These are phyloP conservation scores for Lactarius sp. DNA, from an alignment of 768 basidiomycete species.

Conservation along the genomic window DNA sequence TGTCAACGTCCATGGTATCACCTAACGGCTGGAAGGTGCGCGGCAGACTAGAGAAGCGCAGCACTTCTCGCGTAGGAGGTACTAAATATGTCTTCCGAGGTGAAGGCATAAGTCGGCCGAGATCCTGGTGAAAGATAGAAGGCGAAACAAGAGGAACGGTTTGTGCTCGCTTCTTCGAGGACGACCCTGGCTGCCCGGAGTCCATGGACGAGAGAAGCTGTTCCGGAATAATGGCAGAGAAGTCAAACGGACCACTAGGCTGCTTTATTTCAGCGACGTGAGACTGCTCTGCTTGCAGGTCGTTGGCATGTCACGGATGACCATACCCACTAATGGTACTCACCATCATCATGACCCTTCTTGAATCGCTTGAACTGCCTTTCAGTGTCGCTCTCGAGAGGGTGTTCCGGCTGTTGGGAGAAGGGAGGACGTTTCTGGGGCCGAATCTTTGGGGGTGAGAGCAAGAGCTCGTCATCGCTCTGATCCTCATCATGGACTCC, in stretches of 20 bases:
- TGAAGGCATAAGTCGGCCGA: conserved; percentile 15
- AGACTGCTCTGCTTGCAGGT: conserved; percentile 1
- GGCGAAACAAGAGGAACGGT: conserved; percentile 22
- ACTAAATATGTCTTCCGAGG: conserved; percentile 10
- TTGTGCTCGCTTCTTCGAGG: conserved; percentile 17
- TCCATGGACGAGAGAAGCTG: neutral
- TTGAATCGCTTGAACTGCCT: conserved; percentile 15
- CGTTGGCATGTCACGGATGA: neutral
- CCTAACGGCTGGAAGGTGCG: conserved; percentile 2
- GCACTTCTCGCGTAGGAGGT: conserved; percentile 13
- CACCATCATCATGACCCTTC: conserved; percentile 9
- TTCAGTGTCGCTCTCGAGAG: neutral
- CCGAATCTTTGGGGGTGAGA: conserved; percentile 11
- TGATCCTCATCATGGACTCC: neutral
- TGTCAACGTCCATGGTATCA: neutral
- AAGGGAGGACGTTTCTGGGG: conserved; percentile 9
- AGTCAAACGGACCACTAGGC: conserved; percentile 24
- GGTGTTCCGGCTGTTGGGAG: neutral
- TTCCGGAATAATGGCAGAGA: conserved; percentile 10
- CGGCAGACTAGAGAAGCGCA: conserved; percentile 26
- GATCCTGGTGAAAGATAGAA: conserved; percentile 9
- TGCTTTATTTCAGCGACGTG: conserved; percentile 2
- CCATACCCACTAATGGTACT: neutral
- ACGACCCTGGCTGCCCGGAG: neutral
- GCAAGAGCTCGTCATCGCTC: conserved; percentile 6